Evolutionary conservation across 148 eudicot species (phyloP).

Genomic region (Diospyros kaki): DNA sequence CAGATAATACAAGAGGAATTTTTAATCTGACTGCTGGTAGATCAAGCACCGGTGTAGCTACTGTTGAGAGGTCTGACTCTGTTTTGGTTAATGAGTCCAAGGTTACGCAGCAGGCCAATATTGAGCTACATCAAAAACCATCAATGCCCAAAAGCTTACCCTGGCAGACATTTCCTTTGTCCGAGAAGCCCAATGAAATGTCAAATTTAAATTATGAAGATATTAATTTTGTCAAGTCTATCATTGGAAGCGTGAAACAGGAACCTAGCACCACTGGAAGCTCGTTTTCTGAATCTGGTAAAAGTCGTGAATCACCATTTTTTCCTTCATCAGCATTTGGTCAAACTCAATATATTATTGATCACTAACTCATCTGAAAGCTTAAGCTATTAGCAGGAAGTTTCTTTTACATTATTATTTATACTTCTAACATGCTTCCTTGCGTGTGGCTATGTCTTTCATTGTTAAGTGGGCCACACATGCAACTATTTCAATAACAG

Average conservation of each 20-base stretch:
- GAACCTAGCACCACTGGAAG: constrained; percentile 17
- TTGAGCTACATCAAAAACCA: constrained; percentile 15
- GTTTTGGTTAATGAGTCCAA: constrained; percentile 18
- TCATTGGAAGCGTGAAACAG: constrained; percentile 23
- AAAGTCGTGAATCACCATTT: constrained; percentile 24
- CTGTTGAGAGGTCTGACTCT: constrained; percentile 20
- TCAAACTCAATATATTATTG: constrained; percentile 10
- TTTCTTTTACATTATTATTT: no score
- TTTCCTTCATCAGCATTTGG: constrained; percentile 12
- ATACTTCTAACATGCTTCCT: no score
- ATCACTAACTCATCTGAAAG: no score
- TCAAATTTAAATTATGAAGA: constrained; percentile 24
- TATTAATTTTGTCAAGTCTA: constrained; percentile 19
- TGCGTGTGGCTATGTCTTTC: no score
- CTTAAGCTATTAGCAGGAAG: no score
- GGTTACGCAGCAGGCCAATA: constrained; percentile 18
- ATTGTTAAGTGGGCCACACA: no score
- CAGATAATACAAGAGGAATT: constrained; percentile 22
- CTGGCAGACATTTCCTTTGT: constrained; percentile 20
- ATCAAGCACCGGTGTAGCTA: constrained; percentile 15
- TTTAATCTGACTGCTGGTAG: constrained; percentile 23
- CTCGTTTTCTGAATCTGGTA: constrained; percentile 20
- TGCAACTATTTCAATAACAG: no score
- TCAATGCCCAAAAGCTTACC: constrained; percentile 22
- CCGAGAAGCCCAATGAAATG: constrained; percentile 25